phyloP scores from a whole-genome alignment of 1,284 basidiomycete species.

The Leccinum fuscescens region DNA sequence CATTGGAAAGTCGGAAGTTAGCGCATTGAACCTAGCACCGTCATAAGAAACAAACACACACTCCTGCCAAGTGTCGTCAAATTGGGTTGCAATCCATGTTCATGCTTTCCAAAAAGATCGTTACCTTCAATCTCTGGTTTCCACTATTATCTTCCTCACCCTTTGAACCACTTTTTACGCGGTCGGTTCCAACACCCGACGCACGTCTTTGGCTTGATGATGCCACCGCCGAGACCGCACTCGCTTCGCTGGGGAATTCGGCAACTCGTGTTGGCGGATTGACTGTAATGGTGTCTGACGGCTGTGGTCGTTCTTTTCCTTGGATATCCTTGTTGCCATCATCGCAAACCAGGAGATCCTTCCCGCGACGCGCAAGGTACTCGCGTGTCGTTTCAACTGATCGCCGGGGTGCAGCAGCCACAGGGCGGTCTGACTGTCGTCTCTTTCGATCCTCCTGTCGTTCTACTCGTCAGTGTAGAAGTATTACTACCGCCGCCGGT shows the following conservation, averaged over 20 bases:
- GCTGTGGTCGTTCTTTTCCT: not conserved
- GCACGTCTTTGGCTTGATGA: not conserved
- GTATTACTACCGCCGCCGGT: no score
- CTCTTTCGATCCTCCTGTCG: not conserved
- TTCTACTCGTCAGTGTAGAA: not conserved
- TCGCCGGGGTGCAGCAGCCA: not conserved
- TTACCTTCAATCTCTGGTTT: conserved; percentile 7
- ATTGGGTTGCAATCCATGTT: not conserved
- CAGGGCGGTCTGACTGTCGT: not conserved
- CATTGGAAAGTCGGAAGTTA: conserved; percentile 3
- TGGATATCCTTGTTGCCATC: not conserved
- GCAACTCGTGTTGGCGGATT: not conserved
- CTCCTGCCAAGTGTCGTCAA: conserved; percentile 4
- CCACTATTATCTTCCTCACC: not conserved
- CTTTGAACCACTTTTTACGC: not conserved
- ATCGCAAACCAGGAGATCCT: not conserved
- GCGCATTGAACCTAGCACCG: not conserved
- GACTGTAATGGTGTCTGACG: conserved; percentile 17
- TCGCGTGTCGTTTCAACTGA: not conserved
- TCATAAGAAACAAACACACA: conserved; percentile 7
- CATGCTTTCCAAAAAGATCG: not conserved
- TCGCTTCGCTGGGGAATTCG: conserved; percentile 12
- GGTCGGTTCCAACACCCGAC: conserved; percentile 3
- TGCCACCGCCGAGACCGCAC: conserved; percentile 7
- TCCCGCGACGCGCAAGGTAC: not conserved